Base-by-base conservation (phyloP, 2,329 filamentous ascomycete species). In the Scolecobasidium constrictum region DNA sequence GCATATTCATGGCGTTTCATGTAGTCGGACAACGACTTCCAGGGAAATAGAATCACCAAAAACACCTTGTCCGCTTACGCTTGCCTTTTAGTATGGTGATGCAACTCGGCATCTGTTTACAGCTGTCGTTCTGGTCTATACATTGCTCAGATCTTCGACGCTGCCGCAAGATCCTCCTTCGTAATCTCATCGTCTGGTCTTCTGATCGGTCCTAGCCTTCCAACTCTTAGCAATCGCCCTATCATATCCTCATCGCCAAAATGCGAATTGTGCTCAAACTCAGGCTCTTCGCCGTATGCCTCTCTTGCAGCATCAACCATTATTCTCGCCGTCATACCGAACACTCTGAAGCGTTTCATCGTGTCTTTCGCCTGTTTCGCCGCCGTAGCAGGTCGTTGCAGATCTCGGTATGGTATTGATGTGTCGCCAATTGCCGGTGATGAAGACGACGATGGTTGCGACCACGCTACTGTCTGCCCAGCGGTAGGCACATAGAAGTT, bases 281-380 rank as follows among this genome's bases (percentile, higher is more conserved):
- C 82, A 3, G 90, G 90, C 56, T 85, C 77, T 63, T 83, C 74
- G 2, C 65, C 81, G 58, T 92, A 96, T 16, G 88, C 90, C 15
- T 94, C 72, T 48, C 85, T 71, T 23, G 90, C 88, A 4, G 83
- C 82, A 63, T 96, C 90, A 4, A 95, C 85, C 43, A 95, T 60
- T 43, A 96, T 90, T 41, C 86, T 71, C 3, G 86, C 90, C 42
- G 90, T 96, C 86, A 96, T 90, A 13, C 90, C 90, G 75, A 88
- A 95, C 4, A 96, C 87, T 51, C 83, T 79, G 63, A 92, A 94
- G 28, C 83, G 69, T 34, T 65, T 65, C 35, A 71, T 55, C 15
- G 62, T 56, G 47, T 66, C 67, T 48, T 72, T 66, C 45, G 21
- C 35, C 42, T 44, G 19, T 22, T 33, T 26, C 35, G 23, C 34